A percentile compares a stretch with the other conserved stretches of the same genome.
Conservation (phyloP, 805 yeast species). For the Starmerella scarabaei region DNA sequence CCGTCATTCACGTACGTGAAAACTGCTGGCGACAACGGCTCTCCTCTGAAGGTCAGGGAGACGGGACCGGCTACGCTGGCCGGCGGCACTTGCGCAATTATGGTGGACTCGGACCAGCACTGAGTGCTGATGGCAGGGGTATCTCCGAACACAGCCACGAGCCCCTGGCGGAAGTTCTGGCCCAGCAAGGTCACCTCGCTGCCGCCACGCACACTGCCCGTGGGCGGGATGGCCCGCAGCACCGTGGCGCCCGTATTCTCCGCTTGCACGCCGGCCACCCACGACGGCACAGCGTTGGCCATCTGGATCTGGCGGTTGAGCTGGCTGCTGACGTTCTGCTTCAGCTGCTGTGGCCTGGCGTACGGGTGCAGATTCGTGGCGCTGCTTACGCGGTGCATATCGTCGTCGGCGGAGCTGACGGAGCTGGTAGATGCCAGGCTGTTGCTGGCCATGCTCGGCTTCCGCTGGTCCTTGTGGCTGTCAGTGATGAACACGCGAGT, state of each 20-base stretch:
- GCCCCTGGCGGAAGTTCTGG: constrained; percentile 68
- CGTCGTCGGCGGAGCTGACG: background rate
- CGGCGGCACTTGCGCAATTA: constrained; percentile 89
- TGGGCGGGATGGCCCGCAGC: constrained; percentile 84
- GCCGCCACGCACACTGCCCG: constrained; percentile 94
- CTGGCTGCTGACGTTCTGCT: constrained; percentile 2
- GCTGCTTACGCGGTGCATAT: background rate
- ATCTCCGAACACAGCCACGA: constrained; percentile 73
- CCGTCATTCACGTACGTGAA: constrained; percentile 93
- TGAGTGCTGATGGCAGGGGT: constrained; percentile 49
- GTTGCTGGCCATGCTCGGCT: background rate
- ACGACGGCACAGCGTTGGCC: constrained; percentile 10
- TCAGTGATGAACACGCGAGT: constrained; percentile 84
- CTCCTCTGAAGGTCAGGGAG: constrained; percentile 60
- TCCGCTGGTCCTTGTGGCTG: constrained; percentile 54
- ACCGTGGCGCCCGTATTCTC: constrained; percentile 29
- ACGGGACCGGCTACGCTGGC: constrained; percentile 85
- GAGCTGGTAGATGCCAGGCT: background rate
- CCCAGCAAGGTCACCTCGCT: constrained; percentile 88
- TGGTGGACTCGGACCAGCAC: constrained; percentile 91
- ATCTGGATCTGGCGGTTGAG: constrained; percentile 9
- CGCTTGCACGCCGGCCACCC: constrained; percentile 11
- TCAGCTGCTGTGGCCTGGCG: background rate
- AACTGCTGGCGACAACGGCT: constrained; percentile 30
- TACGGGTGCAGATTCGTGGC: constrained; percentile 4